Percentiles rank a stretch among this genome's conserved stretches.
phyloP scores from a whole-genome alignment of 768 basidiomycete genomes.

The Neoboletus magnificus region DNA sequence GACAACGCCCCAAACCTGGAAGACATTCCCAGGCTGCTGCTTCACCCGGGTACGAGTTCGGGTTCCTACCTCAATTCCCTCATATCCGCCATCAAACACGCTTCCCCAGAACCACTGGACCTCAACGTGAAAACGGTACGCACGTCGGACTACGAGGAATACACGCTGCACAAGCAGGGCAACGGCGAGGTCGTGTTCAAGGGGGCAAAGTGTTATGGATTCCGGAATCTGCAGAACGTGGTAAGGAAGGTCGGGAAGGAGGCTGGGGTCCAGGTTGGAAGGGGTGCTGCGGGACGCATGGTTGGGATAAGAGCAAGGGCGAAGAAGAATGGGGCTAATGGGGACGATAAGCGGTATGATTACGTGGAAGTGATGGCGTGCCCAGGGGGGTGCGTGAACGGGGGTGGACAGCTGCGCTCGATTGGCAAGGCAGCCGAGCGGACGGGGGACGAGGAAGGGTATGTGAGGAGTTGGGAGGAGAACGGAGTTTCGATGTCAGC shows the following conservation, averaged over 20 bases:
- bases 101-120: slow-evolving; percentile 43
- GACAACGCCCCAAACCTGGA: slow-evolving; percentile 18
- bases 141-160: slow-evolving; percentile 76
- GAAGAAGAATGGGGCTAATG: slow-evolving; percentile 34
- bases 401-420: slow-evolving; percentile 73
- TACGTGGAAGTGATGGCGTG: slow-evolving; percentile 99
- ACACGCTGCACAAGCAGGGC: slow-evolving; percentile 44
- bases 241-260: slow-evolving; percentile 91
- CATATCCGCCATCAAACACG: slow-evolving; percentile 49
- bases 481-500: slow-evolving; percentile 40
- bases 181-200: slow-evolving; percentile 73
- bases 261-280: slow-evolving; percentile 66
- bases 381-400: slow-evolving; percentile 95
- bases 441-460: slow-evolving; percentile 61
- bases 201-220: slow-evolving; percentile 95
- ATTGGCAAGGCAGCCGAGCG: slow-evolving; percentile 20
- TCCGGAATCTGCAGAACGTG: slow-evolving; percentile 94
- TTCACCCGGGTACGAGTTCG: slow-evolving; percentile 82
- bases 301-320: slow-evolving; percentile 26
- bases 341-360: slow-evolving; percentile 59
- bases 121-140: slow-evolving; percentile 60
- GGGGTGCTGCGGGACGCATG: slow-evolving; percentile 59
- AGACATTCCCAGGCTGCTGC: slow-evolving; percentile 66
- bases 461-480: slow-evolving; percentile 57
- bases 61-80: slow-evolving; percentile 89